phyloP scores from a whole-genome alignment of 2,329 filamentous ascomycete species.

The Cercospora canescens region DNA sequence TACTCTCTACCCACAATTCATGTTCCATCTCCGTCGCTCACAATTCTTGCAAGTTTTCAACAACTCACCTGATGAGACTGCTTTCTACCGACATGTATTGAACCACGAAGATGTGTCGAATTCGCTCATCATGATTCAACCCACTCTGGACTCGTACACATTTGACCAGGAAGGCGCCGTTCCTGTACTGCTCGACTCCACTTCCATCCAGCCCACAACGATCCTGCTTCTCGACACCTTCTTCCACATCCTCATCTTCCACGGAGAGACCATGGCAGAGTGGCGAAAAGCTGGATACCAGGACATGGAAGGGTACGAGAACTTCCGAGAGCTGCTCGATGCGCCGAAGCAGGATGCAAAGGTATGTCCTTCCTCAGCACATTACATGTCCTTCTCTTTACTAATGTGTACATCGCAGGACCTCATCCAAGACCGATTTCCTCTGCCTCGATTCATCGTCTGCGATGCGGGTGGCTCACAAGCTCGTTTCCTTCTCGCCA shows the following conservation, averaged over 20 bases:
- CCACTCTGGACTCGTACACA: slow-evolving; percentile 94
- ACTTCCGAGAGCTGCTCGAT: slow-evolving; percentile 84
- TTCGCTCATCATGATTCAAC: slow-evolving; percentile 98
- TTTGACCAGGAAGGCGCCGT: slow-evolving; percentile 92
- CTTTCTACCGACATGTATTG: slow-evolving; percentile 96
- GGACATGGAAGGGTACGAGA: slow-evolving; percentile 96
- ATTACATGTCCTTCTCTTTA: not conserved
- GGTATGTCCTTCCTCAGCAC: slow-evolving; percentile 53
- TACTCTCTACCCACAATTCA: slow-evolving; percentile 97
- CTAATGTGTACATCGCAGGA: slow-evolving; percentile 59
- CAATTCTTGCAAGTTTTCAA: slow-evolving; percentile 99
- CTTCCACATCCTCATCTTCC: slow-evolving; percentile 99
- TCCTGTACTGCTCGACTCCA: slow-evolving; percentile 93
- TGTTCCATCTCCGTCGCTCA: slow-evolving; percentile 97
- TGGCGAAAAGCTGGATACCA: slow-evolving; percentile 99
- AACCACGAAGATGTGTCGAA: slow-evolving; percentile 98
- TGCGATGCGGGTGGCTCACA: slow-evolving; percentile 98
- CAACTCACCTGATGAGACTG: slow-evolving; percentile 97
- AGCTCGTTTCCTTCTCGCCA: slow-evolving; percentile 92
- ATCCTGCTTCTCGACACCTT: slow-evolving; percentile 95
- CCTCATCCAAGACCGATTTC: slow-evolving; percentile 94
- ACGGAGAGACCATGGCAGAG: slow-evolving; percentile 95
- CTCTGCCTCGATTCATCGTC: slow-evolving; percentile 96
- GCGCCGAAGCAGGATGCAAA: slow-evolving; percentile 95
- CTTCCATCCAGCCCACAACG: slow-evolving; percentile 91